phyloP scores from a whole-genome alignment of 768 basidiomycete species.

The Panus rudis region DNA sequence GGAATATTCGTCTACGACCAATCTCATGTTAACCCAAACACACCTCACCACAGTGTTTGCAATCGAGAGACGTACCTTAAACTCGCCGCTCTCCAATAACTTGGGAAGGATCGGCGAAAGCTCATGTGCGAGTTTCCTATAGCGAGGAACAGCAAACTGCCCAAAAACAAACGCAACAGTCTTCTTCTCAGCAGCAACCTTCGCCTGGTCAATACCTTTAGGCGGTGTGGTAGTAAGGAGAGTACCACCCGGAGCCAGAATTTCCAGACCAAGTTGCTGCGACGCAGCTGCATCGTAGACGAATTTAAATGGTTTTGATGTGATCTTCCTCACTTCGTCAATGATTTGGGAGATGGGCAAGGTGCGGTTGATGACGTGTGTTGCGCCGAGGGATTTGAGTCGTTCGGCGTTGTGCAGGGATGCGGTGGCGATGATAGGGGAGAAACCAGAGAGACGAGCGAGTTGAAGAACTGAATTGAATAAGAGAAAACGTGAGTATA shows the following conservation, averaged over 20 bases:
- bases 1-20: conserved; percentile 34
- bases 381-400: conserved; percentile 19
- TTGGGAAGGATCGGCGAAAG: conserved; percentile 12
- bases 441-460: conserved; percentile 16
- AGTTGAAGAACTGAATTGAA: conserved; percentile 13
- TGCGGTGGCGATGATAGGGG: conserved; percentile 9
- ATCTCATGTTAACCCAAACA: background rate
- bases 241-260: conserved; percentile 16
- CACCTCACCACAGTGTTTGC: background rate
- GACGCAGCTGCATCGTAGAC: conserved; percentile 14
- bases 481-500: background rate
- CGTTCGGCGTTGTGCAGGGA: conserved; percentile 10
- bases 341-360: conserved; percentile 1
- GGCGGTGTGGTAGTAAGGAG: conserved; percentile 12
- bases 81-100: conserved; percentile 12
- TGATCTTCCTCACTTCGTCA: conserved; percentile 8
- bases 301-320: conserved; percentile 7
- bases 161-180: conserved; percentile 37
- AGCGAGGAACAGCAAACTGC: conserved; percentile 1
- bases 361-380: conserved; percentile 15
- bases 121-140: conserved; percentile 9
- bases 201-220: conserved; percentile 2
- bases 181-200: conserved; percentile 28
- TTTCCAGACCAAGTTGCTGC: conserved; percentile 8
- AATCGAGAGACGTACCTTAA: conserved; percentile 12